Conservation (phyloP, 495 filamentous ascomycete genomes). For the Penicillium paxilli region DNA sequence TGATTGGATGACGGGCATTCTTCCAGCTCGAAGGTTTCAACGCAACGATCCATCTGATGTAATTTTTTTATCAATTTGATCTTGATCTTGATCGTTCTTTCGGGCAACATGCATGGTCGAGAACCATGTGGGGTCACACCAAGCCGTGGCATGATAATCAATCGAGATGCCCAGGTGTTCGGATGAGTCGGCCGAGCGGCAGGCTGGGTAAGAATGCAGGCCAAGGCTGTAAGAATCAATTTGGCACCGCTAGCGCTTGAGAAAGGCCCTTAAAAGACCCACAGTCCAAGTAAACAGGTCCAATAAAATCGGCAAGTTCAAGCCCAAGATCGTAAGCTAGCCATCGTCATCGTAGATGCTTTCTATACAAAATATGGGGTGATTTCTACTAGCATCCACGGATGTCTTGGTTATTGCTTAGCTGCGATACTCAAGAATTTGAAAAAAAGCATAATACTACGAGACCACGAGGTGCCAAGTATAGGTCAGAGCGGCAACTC, state of each 20-base stretch:
- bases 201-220: neutral
- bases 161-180: neutral
- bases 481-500: too few species aligned
- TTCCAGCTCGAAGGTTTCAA: too few species aligned
- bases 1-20: too few species aligned
- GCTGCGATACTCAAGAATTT: too few species aligned
- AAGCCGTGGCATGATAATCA: neutral
- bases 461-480: too few species aligned
- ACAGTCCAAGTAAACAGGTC: neutral
- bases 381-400: neutral
- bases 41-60: too few species aligned
- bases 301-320: neutral
- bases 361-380: neutral
- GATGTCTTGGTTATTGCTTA: too few species aligned
- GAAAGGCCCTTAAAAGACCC: neutral
- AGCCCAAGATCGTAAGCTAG: neutral
- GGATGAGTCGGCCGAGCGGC: neutral
- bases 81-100: too few species aligned
- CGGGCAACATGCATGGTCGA: too few species aligned
- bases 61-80: too few species aligned
- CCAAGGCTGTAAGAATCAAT: neutral
- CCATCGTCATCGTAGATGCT: neutral
- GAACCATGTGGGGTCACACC: neutral
- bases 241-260: neutral
- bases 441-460: too few species aligned